These are phyloP conservation scores for Thermothielavioides terrestris DNA, from an alignment of 495 filamentous ascomycete genomes.

Conservation along the genomic window DNA sequence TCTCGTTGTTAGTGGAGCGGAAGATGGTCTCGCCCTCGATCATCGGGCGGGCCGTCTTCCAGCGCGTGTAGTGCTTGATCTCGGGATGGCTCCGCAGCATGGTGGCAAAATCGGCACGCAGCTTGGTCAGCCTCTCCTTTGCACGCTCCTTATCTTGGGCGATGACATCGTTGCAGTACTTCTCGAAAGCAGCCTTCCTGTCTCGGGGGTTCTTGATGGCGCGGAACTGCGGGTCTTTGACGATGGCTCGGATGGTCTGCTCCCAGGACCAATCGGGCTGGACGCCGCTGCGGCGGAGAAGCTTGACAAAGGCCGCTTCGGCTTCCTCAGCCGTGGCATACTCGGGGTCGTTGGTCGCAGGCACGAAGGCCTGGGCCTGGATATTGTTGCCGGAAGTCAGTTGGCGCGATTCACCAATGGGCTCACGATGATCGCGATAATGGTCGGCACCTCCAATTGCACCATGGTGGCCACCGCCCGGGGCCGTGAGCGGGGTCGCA, in stretches of 20 bases:
- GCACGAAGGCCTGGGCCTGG: constrained; percentile 53
- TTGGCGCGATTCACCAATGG: constrained; percentile 55
- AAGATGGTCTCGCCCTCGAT: constrained; percentile 95
- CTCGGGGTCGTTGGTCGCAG: constrained; percentile 66
- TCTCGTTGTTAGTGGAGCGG: constrained; percentile 78
- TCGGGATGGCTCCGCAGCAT: constrained; percentile 97
- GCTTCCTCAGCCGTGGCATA: constrained; percentile 84
- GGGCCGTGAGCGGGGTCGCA: constrained; percentile 43
- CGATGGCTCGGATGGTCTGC: constrained; percentile 76
- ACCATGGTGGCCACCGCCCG: constrained; percentile 16
- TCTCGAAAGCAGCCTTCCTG: constrained; percentile 87
- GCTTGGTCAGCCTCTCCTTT: constrained; percentile 87
- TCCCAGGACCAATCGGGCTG: constrained; percentile 91
- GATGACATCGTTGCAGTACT: constrained; percentile 84
- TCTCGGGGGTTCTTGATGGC: constrained; percentile 90
- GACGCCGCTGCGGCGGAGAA: constrained; percentile 75
- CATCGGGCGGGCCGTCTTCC: constrained; percentile 92
- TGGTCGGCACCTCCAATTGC: constrained; percentile 19
- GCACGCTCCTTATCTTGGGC: constrained; percentile 90
- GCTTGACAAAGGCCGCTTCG: constrained; percentile 86
- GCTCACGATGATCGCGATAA: constrained; percentile 34
- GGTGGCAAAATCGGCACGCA: constrained; percentile 85
- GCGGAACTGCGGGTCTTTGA: constrained; percentile 90
- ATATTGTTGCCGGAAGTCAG: constrained; percentile 58
- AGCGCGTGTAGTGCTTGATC: constrained; percentile 95